Conservation (phyloP, 2,329 filamentous ascomycete genomes). For the Plenodomus tracheiphilus region DNA sequence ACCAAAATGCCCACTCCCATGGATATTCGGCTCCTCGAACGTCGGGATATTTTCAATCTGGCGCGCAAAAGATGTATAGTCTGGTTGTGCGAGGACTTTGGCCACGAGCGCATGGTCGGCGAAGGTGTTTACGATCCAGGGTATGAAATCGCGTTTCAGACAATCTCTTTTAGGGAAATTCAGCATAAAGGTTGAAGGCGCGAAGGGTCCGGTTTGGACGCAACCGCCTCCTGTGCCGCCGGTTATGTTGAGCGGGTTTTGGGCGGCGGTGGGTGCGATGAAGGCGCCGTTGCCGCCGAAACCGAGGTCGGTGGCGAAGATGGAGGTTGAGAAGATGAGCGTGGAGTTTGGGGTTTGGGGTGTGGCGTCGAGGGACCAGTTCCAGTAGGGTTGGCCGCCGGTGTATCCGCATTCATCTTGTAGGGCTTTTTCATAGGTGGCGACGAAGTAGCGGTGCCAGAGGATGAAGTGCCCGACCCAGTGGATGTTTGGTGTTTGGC, state of each 20-base stretch:
- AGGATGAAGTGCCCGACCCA: constrained; percentile 28
- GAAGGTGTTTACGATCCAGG: constrained; percentile 25
- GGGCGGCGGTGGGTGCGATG: constrained; percentile 24
- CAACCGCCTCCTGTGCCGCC: constrained; percentile 39
- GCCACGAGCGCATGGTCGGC: constrained; percentile 24
- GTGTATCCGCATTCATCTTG: constrained; percentile 27
- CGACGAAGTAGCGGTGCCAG: constrained; percentile 30
- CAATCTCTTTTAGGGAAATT: constrained; percentile 31
- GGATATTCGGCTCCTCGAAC: constrained; percentile 36
- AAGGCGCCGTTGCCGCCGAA: constrained; percentile 44
- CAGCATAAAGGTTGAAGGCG: constrained; percentile 21
- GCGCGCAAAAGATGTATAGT: constrained; percentile 34
- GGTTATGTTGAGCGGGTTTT: constrained; percentile 26
- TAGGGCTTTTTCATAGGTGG: constrained; percentile 27
- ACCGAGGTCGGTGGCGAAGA: constrained; percentile 26
- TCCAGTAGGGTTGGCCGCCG: constrained; percentile 43
- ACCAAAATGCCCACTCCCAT: constrained; percentile 43
- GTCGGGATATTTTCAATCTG: constrained; percentile 29
- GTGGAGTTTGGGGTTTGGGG: constrained; percentile 17
- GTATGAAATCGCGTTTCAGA: constrained; percentile 38
- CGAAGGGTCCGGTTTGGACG: constrained; percentile 37
- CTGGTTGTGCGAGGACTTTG: constrained; percentile 23
- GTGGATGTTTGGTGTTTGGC: constrained; percentile 25
- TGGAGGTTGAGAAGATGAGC: constrained; percentile 12
- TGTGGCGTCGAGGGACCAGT: constrained; percentile 29